phyloP scores from a whole-genome alignment of 176 grass and related monocot genomes.

The Urochloa ruziziensis region DNA sequence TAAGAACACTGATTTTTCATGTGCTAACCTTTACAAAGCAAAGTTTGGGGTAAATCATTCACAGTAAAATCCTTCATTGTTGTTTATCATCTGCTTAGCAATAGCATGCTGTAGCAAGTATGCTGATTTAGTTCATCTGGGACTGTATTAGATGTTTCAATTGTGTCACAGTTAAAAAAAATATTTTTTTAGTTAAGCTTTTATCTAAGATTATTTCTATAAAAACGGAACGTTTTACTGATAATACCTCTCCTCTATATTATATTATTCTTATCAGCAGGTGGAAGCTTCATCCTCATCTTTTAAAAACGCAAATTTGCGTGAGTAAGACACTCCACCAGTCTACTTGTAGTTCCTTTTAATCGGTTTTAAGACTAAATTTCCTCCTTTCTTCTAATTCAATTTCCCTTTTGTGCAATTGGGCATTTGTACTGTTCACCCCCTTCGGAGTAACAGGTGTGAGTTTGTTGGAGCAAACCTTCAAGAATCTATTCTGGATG shows the following conservation, averaged over 20 bases:
- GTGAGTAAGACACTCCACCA: constrained; percentile 80
- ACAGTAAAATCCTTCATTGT: not conserved
- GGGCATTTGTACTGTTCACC: constrained; percentile 1
- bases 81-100: not conserved
- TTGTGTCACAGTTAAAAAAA: not conserved
- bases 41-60: constrained; percentile 71
- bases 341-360: constrained; percentile 28
- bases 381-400: not conserved
- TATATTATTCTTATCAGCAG: constrained; percentile 50
- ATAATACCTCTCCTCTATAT: constrained; percentile 2
- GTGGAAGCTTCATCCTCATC: constrained; percentile 62
- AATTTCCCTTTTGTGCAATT: not conserved
- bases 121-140: not conserved
- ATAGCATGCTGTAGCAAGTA: not conserved
- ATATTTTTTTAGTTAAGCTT: not conserved
- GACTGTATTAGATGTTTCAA: not conserved
- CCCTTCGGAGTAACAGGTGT: constrained; percentile 54
- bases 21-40: constrained; percentile 81
- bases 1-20: constrained; percentile 67
- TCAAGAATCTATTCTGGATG: constrained; percentile 61
- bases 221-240: constrained; percentile 20
- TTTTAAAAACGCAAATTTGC: constrained; percentile 70
- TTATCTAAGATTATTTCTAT: not conserved
- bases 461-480: constrained; percentile 86
- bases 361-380: not conserved